Evolutionary conservation across 1,284 basidiomycete species (phyloP).

Genomic region (Ustilago trichophora): DNA sequence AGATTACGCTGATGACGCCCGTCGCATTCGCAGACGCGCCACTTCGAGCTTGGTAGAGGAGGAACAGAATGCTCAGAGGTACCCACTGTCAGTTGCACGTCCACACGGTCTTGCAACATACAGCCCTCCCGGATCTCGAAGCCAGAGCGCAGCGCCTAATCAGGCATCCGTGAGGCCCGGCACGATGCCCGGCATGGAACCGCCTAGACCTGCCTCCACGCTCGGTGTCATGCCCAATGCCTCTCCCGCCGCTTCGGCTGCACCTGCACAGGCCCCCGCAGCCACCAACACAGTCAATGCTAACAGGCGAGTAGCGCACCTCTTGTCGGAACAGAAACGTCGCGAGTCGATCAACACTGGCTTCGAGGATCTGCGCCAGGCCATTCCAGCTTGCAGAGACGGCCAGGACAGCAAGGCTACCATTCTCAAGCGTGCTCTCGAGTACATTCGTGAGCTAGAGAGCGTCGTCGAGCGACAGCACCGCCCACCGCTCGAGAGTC

Average conservation of each 20-base stretch:
- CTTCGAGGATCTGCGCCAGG: conserved; percentile 46
- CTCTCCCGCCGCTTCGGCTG: not conserved
- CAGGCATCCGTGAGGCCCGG: conserved; percentile 9
- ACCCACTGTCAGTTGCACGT: conserved; percentile 9
- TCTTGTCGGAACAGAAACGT: conserved; percentile 45
- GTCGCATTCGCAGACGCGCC: conserved; percentile 26
- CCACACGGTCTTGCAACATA: conserved; percentile 19
- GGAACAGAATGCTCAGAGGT: conserved; percentile 15
- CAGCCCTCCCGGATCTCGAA: conserved; percentile 32
- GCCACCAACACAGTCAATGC: conserved; percentile 32
- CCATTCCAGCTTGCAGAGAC: conserved; percentile 44
- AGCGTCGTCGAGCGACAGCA: conserved; percentile 38
- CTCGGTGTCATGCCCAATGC: conserved; percentile 14
- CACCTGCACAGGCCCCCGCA: conserved; percentile 1
- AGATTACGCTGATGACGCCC: conserved; percentile 9
- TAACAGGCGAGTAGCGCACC: conserved; percentile 42
- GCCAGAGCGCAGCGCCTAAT: conserved; percentile 15
- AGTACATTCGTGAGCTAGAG: conserved; percentile 47
- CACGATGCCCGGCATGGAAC: conserved; percentile 32
- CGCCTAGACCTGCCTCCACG: conserved; percentile 29
- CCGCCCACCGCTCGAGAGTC: conserved; percentile 13
- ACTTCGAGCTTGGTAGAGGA: conserved; percentile 17
- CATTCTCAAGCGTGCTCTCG: conserved; percentile 47
- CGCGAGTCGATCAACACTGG: conserved; percentile 54
- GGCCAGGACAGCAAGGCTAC: conserved; percentile 53